Base-by-base conservation (phyloP, 2,329 filamentous ascomycete genomes). In the Xylariaceae sp. region DNA sequence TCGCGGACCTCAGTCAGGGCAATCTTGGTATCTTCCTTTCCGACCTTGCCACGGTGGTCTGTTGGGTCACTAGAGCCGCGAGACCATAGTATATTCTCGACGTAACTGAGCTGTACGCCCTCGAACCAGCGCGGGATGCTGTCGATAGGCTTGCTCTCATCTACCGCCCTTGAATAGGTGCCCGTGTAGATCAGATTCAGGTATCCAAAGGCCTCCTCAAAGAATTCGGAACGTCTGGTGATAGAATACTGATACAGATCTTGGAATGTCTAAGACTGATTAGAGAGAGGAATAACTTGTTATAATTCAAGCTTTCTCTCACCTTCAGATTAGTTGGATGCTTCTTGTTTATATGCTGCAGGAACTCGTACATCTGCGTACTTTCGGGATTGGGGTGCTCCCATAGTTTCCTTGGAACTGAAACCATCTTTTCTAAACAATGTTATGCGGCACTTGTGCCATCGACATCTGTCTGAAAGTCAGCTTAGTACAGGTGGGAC, bases 41-140 rank as follows among this genome's bases (percentile, higher is more conserved):
- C 77, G 3, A 70, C 63, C 0, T 77, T 89, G 7, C 79, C 78
- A 3, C 78, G 76, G 20, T 77, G 67, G 2, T 75, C 79, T 0
- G 75, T 71, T 9, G 78, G 67, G n/a, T 74, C 70, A 0, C 73
- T 66, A 1, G 73, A 68, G 2, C 71, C 70, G 14, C 76, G 75
- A 1, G 81, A 81, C 75, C 84, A 93, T 21, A 96, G 83, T 21
- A 91, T 73, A 68, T 95, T 96, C 74, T 96, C 90, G 4, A 90
- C 88, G 69, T 87, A 93, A 67, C 92, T 96, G 64, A 95, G 72
- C 4, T 77, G 74, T 1, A 92, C 80, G 26, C 91, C 91, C 1
- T 84, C 75, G 71, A 95, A 96, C 91, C 91, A 96, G 41, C 78
- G 75, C 0, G 91, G 91, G 4, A 93, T 80, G 16, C 79, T 77